Base-by-base conservation (phyloP, 805 yeast species). In the Metschnikowia corniflorae region DNA sequence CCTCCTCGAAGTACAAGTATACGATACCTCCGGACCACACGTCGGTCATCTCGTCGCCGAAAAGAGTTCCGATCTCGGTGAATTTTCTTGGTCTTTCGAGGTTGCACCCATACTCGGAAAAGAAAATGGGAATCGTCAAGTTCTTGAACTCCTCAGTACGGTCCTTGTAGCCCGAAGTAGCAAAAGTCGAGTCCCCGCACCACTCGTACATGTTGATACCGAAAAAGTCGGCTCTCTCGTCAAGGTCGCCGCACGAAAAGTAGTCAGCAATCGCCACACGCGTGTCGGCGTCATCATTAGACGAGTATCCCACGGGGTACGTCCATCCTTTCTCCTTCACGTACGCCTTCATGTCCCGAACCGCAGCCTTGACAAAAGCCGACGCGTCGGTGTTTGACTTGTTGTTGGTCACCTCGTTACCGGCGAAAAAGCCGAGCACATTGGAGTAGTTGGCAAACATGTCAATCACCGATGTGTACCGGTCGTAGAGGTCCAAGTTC, bases 11-110 rank as follows among this genome's bases (percentile, higher is more conserved):
- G 68, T 85, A 86, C 93, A 85, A 85, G 73, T 87, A 86, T 36
- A 85, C 91, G 51, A 86, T 84, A 63, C 96, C 96, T 57, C 96
- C 96, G 27, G 94, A 85, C 93, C 94, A 87, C 35, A 86, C 89
- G 53, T 77, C 84, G 32, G 93, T 82, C 95, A 86, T 86, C 18
- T 84, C 65, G 43, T 63, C 68, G 21, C 79, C 62, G 65, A 72
- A 86, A 6, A 86, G 59, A 4, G 88, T 74, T 12, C 68, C 73
- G 42, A 86, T 85, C 57, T 86, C 95, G 23, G 80, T 70, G 67
- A 86, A 86, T 52, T 71, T 66, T 62, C 96, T 77, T 43, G 96
- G 95, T 53, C 70, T 66, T 27, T 71, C 75, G 14, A 66, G 68
- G 58, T 85, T 87, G 71, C 95, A 86, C 39, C 96, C 96, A 60